Evolutionary conservation across 768 basidiomycete genomes (phyloP).

Genomic region (Pulveroboletus sp.): DNA sequence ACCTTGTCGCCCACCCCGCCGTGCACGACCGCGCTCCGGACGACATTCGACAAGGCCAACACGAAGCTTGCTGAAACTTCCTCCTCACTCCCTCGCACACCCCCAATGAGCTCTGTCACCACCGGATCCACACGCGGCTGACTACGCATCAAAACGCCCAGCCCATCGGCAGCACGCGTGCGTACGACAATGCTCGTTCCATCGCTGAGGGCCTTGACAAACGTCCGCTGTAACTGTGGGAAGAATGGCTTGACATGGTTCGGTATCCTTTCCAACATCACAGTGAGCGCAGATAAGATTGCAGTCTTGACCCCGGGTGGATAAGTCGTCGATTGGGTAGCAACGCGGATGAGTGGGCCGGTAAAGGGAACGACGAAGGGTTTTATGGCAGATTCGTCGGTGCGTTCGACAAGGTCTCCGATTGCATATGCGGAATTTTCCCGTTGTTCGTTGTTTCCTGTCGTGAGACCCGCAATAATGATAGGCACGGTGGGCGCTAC

Average conservation of each 20-base stretch:
- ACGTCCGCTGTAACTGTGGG: constrained; percentile 94
- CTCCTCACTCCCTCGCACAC: constrained; percentile 58
- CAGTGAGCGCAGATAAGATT: constrained; percentile 79
- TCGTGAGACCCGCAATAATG: constrained; percentile 88
- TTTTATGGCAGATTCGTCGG: constrained; percentile 82
- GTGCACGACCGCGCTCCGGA: constrained; percentile 50
- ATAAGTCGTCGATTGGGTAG: constrained; percentile 82
- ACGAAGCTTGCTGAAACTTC: constrained; percentile 72
- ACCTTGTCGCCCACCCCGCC: constrained; percentile 81
- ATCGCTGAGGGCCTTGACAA: constrained; percentile 89
- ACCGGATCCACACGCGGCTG: constrained; percentile 91
- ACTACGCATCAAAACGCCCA: constrained; percentile 86
- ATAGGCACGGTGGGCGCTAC: constrained; percentile 80
- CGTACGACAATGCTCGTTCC: constrained; percentile 73
- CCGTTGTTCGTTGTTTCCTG: constrained; percentile 89
- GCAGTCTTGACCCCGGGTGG: constrained; percentile 92
- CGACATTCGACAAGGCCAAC: constrained; percentile 71
- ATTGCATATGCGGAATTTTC: constrained; percentile 96
- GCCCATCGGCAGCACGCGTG: constrained; percentile 73
- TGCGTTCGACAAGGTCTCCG: constrained; percentile 90
- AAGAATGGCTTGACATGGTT: constrained; percentile 95
- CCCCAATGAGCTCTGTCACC: constrained; percentile 78
- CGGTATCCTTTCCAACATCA: constrained; percentile 83
- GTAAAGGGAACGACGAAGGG: constrained; percentile 95
- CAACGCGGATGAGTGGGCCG: constrained; percentile 92